Evolutionary conservation across 1,284 basidiomycete genomes (phyloP), one percentile per base, ranked within the genome.

Genomic region (Gomphus bonarii): DNA sequence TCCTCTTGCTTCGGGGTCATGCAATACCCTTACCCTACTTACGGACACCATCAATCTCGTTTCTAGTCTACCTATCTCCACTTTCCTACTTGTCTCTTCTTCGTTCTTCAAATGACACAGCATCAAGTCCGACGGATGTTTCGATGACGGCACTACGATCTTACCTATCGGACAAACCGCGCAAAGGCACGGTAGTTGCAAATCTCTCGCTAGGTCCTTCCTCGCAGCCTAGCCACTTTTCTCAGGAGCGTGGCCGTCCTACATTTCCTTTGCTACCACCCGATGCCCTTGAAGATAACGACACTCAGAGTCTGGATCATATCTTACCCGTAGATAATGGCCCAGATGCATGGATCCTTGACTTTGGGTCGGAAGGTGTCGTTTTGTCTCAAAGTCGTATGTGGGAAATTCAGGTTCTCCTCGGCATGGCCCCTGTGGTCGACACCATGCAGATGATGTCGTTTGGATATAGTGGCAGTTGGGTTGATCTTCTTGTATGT

Each of bases 371-470:
- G 43, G 74, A 75, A 46, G 86, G 86, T 16, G 68, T 89, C 46
- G 78, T 88, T 10, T 77, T 88, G 73, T 81, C 79, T 60, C 85
- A 88, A 67, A 75, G 76, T 22, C 75, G 84, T 53, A 79, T 89
- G 77, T 77, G 78, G 57, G 84, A 84, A 57, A 79, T 85, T 49
- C 81, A 84, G 62, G 69, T 76, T 10, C 72, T 84, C 9, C 71
- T 85, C 18, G 46, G 55, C 44, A 50, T 54, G 22, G 44, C 48
- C n/a, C 58, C 43, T 18, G 25, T 16, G 12, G 35, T 28, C 20
- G 53, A 40, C 53, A 5, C 73, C 42, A 43, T 63, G 50, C 55
- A 59, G 5, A 74, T 78, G 63, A 74, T 82, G 64, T 70, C 73
- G 1, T 80, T 82, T 64, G 75, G 73, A 7, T 73, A 65, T 5